Evolutionary conservation across 2,329 filamentous ascomycete genomes (phyloP).

Genomic region (Colletotrichum sp.): DNA sequence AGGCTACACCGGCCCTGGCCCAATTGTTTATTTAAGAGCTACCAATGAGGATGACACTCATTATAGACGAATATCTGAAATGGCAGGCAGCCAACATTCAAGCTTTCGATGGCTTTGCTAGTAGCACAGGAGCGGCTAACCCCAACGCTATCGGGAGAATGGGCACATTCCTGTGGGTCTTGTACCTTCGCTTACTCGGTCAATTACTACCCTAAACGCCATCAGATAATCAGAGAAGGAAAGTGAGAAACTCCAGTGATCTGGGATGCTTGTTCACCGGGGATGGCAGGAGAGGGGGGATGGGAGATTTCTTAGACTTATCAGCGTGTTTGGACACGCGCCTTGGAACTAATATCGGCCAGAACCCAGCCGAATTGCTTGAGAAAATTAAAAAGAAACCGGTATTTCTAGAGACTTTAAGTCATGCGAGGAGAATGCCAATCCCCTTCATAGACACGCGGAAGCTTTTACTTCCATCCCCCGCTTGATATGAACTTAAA

Average conservation of each 20-base stretch:
- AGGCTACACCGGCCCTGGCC: rapidly evolving
- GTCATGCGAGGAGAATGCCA: rapidly evolving
- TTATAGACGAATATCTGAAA: rapidly evolving
- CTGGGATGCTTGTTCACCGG: rapidly evolving
- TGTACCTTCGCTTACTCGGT: rapidly evolving
- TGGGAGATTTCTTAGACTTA: rapidly evolving
- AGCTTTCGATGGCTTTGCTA: not conserved
- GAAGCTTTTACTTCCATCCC: not conserved
- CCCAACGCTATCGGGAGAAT: not conserved
- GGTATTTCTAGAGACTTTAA: rapidly evolving
- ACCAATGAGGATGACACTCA: rapidly evolving
- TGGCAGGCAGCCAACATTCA: not conserved
- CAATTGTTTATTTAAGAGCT: rapidly evolving
- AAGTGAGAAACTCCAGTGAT: rapidly evolving
- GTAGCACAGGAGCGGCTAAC: not conserved
- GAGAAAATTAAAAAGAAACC: rapidly evolving
- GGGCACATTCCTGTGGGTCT: not conserved
- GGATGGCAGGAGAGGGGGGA: not conserved
- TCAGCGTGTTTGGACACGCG: rapidly evolving
- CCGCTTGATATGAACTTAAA: rapidly evolving
- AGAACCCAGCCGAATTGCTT: rapidly evolving
- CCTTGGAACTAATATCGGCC: rapidly evolving
- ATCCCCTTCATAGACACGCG: rapidly evolving
- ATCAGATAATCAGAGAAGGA: rapidly evolving
- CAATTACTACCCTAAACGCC: rapidly evolving